Evolutionary conservation across 192 early-diverging fungal species (phyloP).

Genomic region (Cetraspora pellucida): DNA sequence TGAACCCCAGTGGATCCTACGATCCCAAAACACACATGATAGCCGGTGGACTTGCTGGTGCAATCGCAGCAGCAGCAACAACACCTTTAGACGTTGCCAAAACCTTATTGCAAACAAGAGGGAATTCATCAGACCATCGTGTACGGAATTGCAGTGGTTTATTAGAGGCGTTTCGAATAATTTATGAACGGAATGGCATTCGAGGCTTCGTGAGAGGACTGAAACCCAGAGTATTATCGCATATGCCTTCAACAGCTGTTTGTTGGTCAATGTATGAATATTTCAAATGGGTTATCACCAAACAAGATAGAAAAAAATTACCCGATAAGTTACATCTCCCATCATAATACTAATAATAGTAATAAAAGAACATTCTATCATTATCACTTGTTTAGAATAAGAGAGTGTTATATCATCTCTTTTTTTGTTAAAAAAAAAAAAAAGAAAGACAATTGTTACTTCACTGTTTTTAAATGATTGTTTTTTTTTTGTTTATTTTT

Average conservation of each 20-base stretch:
- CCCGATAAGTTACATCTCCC: neutral
- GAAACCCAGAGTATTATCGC: slow-evolving; percentile 82
- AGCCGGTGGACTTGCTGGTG: slow-evolving; percentile 88
- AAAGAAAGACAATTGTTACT: no score
- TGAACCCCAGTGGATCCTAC: slow-evolving; percentile 82
- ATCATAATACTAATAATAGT: no score
- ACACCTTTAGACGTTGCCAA: slow-evolving; percentile 97
- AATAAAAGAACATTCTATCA: no score
- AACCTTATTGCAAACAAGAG: slow-evolving; percentile 93
- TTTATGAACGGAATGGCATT: slow-evolving; percentile 76
- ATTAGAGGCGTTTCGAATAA: slow-evolving; percentile 67
- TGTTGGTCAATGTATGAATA: slow-evolving; percentile 94
- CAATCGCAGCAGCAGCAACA: slow-evolving; percentile 81
- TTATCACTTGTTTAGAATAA: no score
- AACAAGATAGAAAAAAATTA: slow-evolving; percentile 6
- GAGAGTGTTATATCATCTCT: no score
- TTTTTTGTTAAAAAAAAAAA: no score
- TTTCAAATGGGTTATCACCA: slow-evolving; percentile 71
- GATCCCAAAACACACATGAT: slow-evolving; percentile 85
- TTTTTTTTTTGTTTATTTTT: no score
- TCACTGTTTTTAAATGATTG: no score
- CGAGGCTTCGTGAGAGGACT: slow-evolving; percentile 78
- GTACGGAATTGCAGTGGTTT: slow-evolving; percentile 76
- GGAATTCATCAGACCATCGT: slow-evolving; percentile 68
- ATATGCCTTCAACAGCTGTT: slow-evolving; percentile 93